Conservation (phyloP, 192 early-diverging fungal species). For the Entomortierella parvispora region DNA sequence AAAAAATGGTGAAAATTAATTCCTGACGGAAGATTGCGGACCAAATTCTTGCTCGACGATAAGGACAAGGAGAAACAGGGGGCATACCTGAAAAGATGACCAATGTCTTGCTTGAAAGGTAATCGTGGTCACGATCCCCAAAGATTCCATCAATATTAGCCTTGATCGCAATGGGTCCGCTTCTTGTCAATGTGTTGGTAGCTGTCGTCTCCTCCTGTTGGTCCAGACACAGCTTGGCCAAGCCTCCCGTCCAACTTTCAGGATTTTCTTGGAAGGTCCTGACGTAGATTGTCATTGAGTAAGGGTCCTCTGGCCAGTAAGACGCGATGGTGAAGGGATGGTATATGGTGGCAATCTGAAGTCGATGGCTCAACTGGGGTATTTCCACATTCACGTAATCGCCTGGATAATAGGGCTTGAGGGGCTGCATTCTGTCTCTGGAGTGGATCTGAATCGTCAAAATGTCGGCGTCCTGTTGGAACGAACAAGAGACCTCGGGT, state of each 20-base stretch:
- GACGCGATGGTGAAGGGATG: slow-evolving; percentile 49
- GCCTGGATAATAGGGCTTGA: slow-evolving; percentile 42
- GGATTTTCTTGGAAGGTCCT: slow-evolving; percentile 38
- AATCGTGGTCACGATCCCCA: slow-evolving; percentile 43
- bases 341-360: neutral
- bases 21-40: neutral
- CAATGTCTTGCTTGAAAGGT: slow-evolving; percentile 16
- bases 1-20: neutral
- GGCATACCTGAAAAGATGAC: slow-evolving; percentile 42
- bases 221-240: slow-evolving; percentile 21
- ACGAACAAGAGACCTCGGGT: slow-evolving; percentile 16
- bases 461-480: slow-evolving; percentile 44
- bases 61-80: neutral
- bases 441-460: slow-evolving; percentile 24
- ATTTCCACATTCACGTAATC: slow-evolving; percentile 47
- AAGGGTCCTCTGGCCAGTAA: slow-evolving; percentile 47
- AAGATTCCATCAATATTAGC: slow-evolving; percentile 37
- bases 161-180: slow-evolving; percentile 8
- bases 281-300: slow-evolving; percentile 45
- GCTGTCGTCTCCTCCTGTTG: slow-evolving; percentile 4
- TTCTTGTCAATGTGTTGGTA: no score
- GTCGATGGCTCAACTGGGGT: slow-evolving; percentile 18
- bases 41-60: neutral
- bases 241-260: slow-evolving; percentile 34
- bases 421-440: slow-evolving; percentile 21